Evolutionary conservation across 1,139 yeast genomes (phyloP).

Genomic region (Debaryomyces psychrophilus): DNA sequence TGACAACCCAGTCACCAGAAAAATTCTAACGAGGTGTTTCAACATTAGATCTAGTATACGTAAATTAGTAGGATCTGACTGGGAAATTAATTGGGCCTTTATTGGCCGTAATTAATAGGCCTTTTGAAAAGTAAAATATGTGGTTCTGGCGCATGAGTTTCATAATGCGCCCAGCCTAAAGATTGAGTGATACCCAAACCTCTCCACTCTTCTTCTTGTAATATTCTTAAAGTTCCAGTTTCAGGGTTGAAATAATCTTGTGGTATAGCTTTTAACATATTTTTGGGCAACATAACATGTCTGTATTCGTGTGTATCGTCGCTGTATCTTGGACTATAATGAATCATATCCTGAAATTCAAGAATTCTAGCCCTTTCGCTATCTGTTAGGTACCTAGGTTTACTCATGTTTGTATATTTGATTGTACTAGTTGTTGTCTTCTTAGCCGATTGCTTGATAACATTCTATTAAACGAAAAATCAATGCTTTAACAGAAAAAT

Average conservation of each 20-base stretch:
- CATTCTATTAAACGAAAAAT: constrained; percentile 3
- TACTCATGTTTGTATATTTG: constrained; percentile 29
- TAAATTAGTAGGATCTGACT: neutral
- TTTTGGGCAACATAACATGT: constrained; percentile 96
- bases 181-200: constrained; percentile 97
- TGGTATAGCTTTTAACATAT: constrained; percentile 95
- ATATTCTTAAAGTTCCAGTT: constrained; percentile 88
- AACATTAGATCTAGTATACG: neutral
- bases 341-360: constrained; percentile 92
- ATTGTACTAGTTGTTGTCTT: neutral
- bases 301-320: constrained; percentile 87
- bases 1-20: neutral
- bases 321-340: constrained; percentile 88
- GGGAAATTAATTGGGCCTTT: neutral
- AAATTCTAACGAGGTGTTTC: neutral
- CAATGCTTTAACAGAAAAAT: neutral
- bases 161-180: constrained; percentile 98
- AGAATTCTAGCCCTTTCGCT: constrained; percentile 83
- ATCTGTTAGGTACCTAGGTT: constrained; percentile 74
- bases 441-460: neutral
- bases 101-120: constrained; percentile 43
- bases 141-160: constrained; percentile 98
- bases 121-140: constrained; percentile 90
- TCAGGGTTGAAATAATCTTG: constrained; percentile 93
- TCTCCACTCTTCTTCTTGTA: constrained; percentile 97